Evolutionary conservation across 495 filamentous ascomycete genomes (phyloP).

Genomic region (Penicillium longicatenatum): DNA sequence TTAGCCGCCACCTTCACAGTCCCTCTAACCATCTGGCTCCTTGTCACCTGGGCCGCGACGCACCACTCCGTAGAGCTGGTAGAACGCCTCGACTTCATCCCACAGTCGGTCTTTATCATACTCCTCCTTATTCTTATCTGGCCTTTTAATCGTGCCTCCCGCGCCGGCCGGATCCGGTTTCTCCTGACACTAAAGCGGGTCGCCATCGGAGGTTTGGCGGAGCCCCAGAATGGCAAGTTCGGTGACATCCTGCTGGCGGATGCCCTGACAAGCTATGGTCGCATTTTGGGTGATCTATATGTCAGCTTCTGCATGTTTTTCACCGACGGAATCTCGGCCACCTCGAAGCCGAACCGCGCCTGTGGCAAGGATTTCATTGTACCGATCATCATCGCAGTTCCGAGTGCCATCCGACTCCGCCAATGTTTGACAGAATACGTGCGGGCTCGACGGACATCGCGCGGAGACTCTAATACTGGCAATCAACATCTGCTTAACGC

Average conservation of each 20-base stretch:
- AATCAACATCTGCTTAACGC: slow-evolving; percentile 91
- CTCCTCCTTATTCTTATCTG: slow-evolving; percentile 69
- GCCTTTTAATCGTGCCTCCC: slow-evolving; percentile 70
- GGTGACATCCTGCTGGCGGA: slow-evolving; percentile 94
- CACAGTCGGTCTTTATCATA: slow-evolving; percentile 74
- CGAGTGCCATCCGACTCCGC: slow-evolving; percentile 81
- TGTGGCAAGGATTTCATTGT: slow-evolving; percentile 77
- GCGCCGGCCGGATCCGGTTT: slow-evolving; percentile 73
- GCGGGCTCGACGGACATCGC: slow-evolving; percentile 60
- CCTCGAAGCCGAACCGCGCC: slow-evolving; percentile 73
- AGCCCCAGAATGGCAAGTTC: slow-evolving; percentile 82
- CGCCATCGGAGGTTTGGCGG: slow-evolving; percentile 76
- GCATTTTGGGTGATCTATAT: slow-evolving; percentile 86
- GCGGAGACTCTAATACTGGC: slow-evolving; percentile 59
- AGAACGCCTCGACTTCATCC: slow-evolving; percentile 74
- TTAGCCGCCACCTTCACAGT: slow-evolving; percentile 73
- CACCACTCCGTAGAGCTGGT: slow-evolving; percentile 67
- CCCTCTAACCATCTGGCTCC: slow-evolving; percentile 66
- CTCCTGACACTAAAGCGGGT: slow-evolving; percentile 72
- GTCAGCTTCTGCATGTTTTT: slow-evolving; percentile 91
- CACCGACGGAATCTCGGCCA: slow-evolving; percentile 63
- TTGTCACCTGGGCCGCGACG: slow-evolving; percentile 82
- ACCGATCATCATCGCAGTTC: slow-evolving; percentile 77
- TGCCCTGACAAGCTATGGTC: slow-evolving; percentile 91
- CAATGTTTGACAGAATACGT: slow-evolving; percentile 90